These are phyloP conservation scores for Globisporangium recalcitrans DNA, from an alignment of 352 stramenopile genomes.

Conservation along the genomic window DNA sequence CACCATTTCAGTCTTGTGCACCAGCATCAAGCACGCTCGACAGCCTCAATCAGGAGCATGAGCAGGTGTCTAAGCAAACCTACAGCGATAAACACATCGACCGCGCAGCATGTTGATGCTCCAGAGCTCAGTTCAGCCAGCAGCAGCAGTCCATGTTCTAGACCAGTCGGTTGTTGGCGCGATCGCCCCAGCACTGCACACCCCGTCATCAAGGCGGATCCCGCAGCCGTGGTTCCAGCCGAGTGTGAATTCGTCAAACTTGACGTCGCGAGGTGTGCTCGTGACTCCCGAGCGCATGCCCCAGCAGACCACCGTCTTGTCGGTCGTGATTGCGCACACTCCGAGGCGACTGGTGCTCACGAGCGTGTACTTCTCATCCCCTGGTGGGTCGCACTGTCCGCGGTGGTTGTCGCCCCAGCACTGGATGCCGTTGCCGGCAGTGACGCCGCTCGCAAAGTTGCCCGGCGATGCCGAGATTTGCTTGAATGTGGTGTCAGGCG, in stretches of 20 bases:
- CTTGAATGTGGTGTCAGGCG: conserved; percentile 41
- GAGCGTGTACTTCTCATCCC: conserved; percentile 55
- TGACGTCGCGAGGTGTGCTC: conserved; percentile 35
- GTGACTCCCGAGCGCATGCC: conserved; percentile 67
- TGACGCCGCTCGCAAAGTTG: conserved; percentile 67
- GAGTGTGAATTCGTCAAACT: conserved; percentile 55
- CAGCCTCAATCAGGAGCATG: no score
- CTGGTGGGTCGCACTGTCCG: conserved; percentile 48
- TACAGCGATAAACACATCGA: no score
- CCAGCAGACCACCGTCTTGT: conserved; percentile 54
- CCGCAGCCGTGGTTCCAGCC: no score
- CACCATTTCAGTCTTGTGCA: no score
- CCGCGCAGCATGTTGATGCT: no score
- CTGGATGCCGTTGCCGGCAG: conserved; percentile 33
- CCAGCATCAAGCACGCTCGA: no score
- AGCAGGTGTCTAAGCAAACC: no score
- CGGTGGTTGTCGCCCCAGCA: conserved; percentile 81
- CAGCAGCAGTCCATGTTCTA: no score
- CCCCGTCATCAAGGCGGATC: no score
- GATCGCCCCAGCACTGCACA: no score
- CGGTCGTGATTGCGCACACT: conserved; percentile 55
- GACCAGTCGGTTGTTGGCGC: no score
- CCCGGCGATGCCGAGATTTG: conserved; percentile 63
- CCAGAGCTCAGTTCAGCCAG: no score
- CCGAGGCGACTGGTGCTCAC: conserved; percentile 63